Percentiles rank a stretch among this genome's conserved stretches.
phyloP scores from a whole-genome alignment of 1,284 basidiomycete species.

The Moesziomyces globuligerus region DNA sequence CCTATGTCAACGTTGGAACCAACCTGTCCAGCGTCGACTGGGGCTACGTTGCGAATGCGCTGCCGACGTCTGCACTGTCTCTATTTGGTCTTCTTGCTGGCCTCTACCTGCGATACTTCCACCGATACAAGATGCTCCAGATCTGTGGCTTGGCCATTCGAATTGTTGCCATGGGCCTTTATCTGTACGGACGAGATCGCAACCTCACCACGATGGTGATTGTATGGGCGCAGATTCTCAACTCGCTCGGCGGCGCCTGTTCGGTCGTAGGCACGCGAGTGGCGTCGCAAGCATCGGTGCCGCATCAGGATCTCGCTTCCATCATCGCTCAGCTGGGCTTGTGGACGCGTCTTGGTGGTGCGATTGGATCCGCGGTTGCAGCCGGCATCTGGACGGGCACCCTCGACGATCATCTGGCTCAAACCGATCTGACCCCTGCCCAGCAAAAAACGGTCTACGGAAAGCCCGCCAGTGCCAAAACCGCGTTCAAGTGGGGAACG shows the following conservation, averaged over 20 bases:
- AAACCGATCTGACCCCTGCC: constrained; percentile 68
- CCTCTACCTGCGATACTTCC: constrained; percentile 68
- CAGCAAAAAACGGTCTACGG: constrained; percentile 32
- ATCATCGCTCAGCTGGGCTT: constrained; percentile 68
- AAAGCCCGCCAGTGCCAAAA: constrained; percentile 12
- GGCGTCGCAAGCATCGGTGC: constrained; percentile 67
- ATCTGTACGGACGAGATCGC: constrained; percentile 19
- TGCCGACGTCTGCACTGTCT: constrained; percentile 11
- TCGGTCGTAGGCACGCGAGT: constrained; percentile 68
- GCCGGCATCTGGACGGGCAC: constrained; percentile 65
- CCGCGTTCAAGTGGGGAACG: constrained; percentile 5
- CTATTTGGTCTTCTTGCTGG: constrained; percentile 68
- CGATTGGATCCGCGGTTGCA: constrained; percentile 66
- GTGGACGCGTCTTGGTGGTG: constrained; percentile 68
- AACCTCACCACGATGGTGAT: constrained; percentile 26
- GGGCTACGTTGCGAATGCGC: not conserved
- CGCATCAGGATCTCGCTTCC: constrained; percentile 68
- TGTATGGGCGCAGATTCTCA: constrained; percentile 50
- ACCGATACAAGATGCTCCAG: constrained; percentile 69
- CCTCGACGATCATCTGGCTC: constrained; percentile 64
- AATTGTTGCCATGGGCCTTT: constrained; percentile 27
- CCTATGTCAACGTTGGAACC: constrained; percentile 68
- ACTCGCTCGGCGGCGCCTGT: constrained; percentile 57
- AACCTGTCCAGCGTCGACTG: constrained; percentile 22
- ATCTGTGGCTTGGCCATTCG: constrained; percentile 29